Evolutionary conservation across 2,329 filamentous ascomycete genomes (phyloP), one percentile per base, ranked within the genome.

Genomic region (Xylariaceae sp.): DNA sequence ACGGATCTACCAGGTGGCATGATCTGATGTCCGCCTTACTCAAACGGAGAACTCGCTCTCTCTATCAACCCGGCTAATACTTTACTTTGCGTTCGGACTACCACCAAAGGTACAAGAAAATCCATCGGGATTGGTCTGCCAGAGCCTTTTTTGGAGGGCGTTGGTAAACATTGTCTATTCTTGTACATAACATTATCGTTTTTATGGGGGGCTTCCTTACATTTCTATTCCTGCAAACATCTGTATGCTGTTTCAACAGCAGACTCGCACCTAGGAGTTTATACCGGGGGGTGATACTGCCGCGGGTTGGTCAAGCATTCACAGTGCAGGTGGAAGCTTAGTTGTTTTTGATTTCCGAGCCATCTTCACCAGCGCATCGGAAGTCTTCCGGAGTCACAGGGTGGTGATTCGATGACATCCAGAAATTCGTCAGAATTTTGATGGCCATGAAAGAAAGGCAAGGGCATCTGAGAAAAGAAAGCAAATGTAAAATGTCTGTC

Each of bases 1-100:
- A 68, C 70, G 61, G 68, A 71, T 2, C 37, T 74, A 44, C 74
- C 77, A 0, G 78, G 77, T 18, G 78, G 78, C 54, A 78, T 80
- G 77, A 79, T 80, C 60, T 80, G 67, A 74, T 60, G 10, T 50
- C 48, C 49, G 17, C 44, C 10, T 7, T 30, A 61, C 44, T 17
- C 39, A 34, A 15, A 45, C 23, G 11, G 45, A 23, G 35, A 54
- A 42, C 3, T 18, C 4, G 2, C n/a, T 51, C 49, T 30, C 23
- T 30, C 4, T 30, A 30, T 30, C 23, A 30, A 30, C 23, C 23
- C 23, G 23, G 23, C 23, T 30, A 30, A 30, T 30, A 30, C 23
- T 30, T 30, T 30, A 30, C 5, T 30, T 30, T n/a, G 35, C 37
- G 6, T 39, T 39, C 4, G 7, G 49, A 34, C 45, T 17, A 55